Base-by-base conservation (phyloP, 2,329 filamentous ascomycete genomes). In the Aspergillus cejpii region DNA sequence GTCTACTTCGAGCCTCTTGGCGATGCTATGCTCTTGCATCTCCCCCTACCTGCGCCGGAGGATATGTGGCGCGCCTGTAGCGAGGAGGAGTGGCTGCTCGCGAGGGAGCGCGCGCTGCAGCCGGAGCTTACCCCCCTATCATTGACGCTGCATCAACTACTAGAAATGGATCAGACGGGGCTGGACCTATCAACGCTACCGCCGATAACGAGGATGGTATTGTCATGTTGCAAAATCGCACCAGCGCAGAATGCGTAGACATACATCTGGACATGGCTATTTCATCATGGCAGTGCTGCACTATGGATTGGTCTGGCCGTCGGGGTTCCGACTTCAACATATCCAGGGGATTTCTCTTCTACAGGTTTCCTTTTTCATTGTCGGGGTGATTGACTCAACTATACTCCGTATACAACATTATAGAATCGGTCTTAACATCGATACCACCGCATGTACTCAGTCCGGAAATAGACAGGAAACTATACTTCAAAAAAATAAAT, bases 51-150 rank as follows among this genome's bases (percentile, higher is more conserved):
- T 1, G 51, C 47, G 2, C 47, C 51, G 14, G 49, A 52, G 37
- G 39, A 43, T 19, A 52, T 54, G 51, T 54, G 51, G 51, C 45
- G 45, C 2, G 47, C 45, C 4, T 49, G 49, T 24, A 50, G 45
- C 38, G 37, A 45, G n/a, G 41, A 49, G n/a, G 51, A 52, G 29
- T 54, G 51, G 51, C 19, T 38, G 7, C 23, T 37, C 28, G 41
- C 46, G 1, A 39, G 43, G 2, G 45, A 45, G 8, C 36, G 44
- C 21, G 26, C 41, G 10, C 24, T 39, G 17, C 24, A 33, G 14
- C n/a, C 23, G 2, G 17, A 23, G 23, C 29, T 10, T 24, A 14
- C 31, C 27, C 26, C 38, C 15, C 26, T 10, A 5, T 37, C 45
- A 4, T 38, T 42, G 39, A 53, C 50, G 11, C 20, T 53, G 33